Evolutionary conservation across 2,329 filamentous ascomycete species (phyloP), one percentile per base, ranked within the genome.

Genomic region (Colletotrichum lindemuthianum): DNA sequence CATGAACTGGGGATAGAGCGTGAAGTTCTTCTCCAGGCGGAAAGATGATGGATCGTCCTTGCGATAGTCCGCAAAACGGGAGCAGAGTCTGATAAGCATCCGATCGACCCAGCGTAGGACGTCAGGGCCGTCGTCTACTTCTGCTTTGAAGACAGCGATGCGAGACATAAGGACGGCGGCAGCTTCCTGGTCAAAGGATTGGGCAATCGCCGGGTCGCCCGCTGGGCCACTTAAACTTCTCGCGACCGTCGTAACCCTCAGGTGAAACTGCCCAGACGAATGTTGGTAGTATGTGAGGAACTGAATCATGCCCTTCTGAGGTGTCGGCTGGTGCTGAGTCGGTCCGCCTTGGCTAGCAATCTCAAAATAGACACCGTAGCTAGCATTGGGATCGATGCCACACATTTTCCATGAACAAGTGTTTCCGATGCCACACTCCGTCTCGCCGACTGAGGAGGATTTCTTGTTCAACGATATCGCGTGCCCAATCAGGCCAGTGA

Each of bases 371-470:
- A 99, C 87, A 66, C 93, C 96, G 72, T 98, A 98, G 73, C 93
- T 97, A 37, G 96, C 89, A 59, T 89, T 91, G 10, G 96, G 96
- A 72, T 98, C 94, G 70, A 99, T 97, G 70, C 93, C 94, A 73
- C 96, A 98, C 95, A 99, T 97, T 81, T 99, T 99, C 96, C 96
- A 99, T 3, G 94, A 95, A 78, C 95, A 98, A 1, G 96, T 99
- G 76, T 98, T 98, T 69, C 96, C 96, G 71, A 99, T 97, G 73
- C 96, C 96, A 72, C 95, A 97, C 76, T 99, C 96, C 0, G 96
- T 98, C 81, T 99, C 96, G 57, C 96, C 96, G 11, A 99, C 96
- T 2, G 93, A 97, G 8, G 92, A 91, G 0, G 96, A 98, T 76
- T 99, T 99, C 81, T 98, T 99, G 84, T 98, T 98, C 71, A 97